Evolutionary conservation across 345 rosid genomes (phyloP), one percentile per base, ranked within the genome.

Genomic region (Clausena lansium): DNA sequence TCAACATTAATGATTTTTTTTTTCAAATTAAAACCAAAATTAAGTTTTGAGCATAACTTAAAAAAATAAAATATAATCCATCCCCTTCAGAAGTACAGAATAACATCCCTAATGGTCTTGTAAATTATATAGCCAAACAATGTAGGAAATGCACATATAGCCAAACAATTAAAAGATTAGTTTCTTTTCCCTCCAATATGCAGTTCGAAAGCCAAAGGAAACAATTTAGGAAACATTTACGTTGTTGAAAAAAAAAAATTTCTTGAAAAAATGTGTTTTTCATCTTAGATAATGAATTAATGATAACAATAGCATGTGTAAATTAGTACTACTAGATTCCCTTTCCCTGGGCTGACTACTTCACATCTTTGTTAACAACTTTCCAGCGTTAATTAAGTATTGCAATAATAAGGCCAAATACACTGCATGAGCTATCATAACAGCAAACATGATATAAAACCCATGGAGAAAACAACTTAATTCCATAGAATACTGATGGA

Each of bases 331-430:
- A 11, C 50, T 10, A 41, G 14, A 41, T 45, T 45, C 50, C 50
- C 50, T 45, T 1, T 2, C 4, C 63, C 38, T 60, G 4, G n/a
- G 71, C 85, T 60, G 81, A 62, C 58, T 71, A 71, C 41, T 72
- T 76, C 9, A 50, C 54, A 41, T 33, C 67, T 72, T 71, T 64
- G 9, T 60, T 57, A 47, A 47, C 28, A 9, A 32, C 54, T 81
- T 79, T 75, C 82, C 62, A 71, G 27, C 15, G 32, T 39, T 11
- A 35, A 28, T 2, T 58, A 33, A 19, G 67, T 30, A 57, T 76
- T 76, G 32, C 45, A 73, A 55, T 35, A 58, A 73, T 6, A 27
- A 55, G 52, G 65, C n/a, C 54, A 70, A 13, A 8, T 62, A 35
- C 7, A 2, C 32, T 39, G 5, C 24, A 15, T 19, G 45, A 55